Percentiles rank a stretch among this genome's conserved stretches.
These are phyloP conservation scores for Apiotrichum gracile DNA, from an alignment of 1,284 basidiomycete genomes.

Conservation along the genomic window DNA sequence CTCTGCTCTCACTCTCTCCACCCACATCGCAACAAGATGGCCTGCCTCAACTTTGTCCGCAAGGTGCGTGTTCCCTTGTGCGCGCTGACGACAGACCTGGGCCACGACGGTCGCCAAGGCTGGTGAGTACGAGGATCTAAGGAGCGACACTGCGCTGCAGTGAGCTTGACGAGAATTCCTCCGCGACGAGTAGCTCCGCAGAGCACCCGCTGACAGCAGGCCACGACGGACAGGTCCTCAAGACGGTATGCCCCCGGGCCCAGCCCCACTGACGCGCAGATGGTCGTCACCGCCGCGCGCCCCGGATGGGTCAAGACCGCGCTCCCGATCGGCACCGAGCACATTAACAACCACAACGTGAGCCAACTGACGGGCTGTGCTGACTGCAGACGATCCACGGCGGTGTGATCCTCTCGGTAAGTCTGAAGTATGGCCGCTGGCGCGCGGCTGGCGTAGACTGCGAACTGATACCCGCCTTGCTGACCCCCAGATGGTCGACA, in stretches of 20 bases:
- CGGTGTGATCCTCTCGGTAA: conserved; percentile 42
- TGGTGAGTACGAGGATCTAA: conserved; percentile 14
- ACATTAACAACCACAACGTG: conserved; percentile 47
- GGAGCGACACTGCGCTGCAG: background rate
- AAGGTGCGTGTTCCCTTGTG: conserved; percentile 9
- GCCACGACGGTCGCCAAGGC: conserved; percentile 33
- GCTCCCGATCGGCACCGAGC: conserved; percentile 34
- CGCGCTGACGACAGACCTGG: conserved; percentile 24
- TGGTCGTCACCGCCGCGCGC: conserved; percentile 19
- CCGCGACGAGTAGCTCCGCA: too few relatives aligned
- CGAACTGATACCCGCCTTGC: background rate
- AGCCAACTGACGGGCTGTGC: conserved; percentile 1
- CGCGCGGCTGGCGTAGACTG: too few relatives aligned
- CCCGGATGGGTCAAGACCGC: conserved; percentile 40
- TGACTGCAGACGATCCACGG: conserved; percentile 45
- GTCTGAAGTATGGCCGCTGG: too few relatives aligned
- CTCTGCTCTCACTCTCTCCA: background rate
- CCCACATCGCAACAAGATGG: conserved; percentile 12
- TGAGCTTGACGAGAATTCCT: background rate
- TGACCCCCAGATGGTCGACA: conserved; percentile 38
- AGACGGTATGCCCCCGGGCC: background rate
- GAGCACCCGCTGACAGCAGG: conserved; percentile 15
- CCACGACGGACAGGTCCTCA: conserved; percentile 18
- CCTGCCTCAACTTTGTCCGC: conserved; percentile 28
- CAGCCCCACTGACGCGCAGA: conserved; percentile 16